phyloP scores from a whole-genome alignment of 257 asterid species.

The Leonotis leonurus region DNA sequence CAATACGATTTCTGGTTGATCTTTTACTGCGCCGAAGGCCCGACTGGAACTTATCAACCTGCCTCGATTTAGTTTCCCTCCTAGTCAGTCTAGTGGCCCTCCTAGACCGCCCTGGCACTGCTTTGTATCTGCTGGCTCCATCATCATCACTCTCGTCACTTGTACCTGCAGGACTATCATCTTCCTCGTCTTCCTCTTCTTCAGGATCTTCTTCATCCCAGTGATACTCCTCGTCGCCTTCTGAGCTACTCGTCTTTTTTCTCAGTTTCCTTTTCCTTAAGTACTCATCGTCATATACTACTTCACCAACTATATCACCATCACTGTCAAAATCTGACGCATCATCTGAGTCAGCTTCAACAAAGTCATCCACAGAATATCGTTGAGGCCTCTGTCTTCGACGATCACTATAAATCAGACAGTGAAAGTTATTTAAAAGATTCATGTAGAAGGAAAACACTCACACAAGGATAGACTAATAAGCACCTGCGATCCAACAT shows the following conservation, averaged over 20 bases:
- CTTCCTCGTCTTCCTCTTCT: slow-evolving; percentile 87
- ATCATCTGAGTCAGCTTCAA: slow-evolving; percentile 64
- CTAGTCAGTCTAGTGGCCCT: slow-evolving; percentile 49
- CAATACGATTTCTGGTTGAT: slow-evolving; percentile 66
- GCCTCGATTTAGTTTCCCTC: slow-evolving; percentile 57
- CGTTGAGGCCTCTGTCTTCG: slow-evolving; percentile 82
- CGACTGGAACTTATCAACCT: slow-evolving; percentile 48
- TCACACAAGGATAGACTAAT: background rate
- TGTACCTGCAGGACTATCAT: slow-evolving; percentile 40
- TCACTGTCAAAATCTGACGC: slow-evolving; percentile 83
- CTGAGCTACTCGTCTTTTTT: slow-evolving; percentile 77
- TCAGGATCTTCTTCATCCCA: slow-evolving; percentile 69
- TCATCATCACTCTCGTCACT: slow-evolving; percentile 62
- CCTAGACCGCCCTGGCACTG: slow-evolving; percentile 54
- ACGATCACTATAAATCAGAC: slow-evolving; percentile 46
- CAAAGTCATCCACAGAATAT: slow-evolving; percentile 59
- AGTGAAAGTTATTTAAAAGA: background rate
- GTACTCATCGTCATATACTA: slow-evolving; percentile 82
- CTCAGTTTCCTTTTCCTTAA: slow-evolving; percentile 52
- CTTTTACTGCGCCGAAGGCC: slow-evolving; percentile 92
- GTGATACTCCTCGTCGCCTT: slow-evolving; percentile 81
- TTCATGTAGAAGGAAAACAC: background rate
- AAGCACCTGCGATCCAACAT: slow-evolving; percentile 65
- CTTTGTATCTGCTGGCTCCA: slow-evolving; percentile 33
- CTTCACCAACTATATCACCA: slow-evolving; percentile 95